A percentile compares a stretch with the other conserved stretches of the same genome.
Conservation (phyloP, 1,284 basidiomycete genomes). For the Kwoniella shivajii region DNA sequence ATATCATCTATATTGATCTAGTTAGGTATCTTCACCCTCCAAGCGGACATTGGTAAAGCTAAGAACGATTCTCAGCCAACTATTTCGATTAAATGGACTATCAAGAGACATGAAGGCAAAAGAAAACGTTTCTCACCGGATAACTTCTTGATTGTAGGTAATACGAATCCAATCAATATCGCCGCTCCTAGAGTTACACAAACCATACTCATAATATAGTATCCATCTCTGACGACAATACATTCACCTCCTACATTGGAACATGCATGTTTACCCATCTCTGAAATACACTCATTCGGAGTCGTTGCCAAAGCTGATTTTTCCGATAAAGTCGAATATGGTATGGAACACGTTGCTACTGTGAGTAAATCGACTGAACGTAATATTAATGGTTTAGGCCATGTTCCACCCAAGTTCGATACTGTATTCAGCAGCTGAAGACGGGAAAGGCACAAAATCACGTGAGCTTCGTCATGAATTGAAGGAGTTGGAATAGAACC, state of each 20-base stretch:
- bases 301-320: not conserved
- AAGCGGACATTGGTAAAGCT: slow-evolving; percentile 51
- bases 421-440: slow-evolving; percentile 97
- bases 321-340: slow-evolving; percentile 36
- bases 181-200: slow-evolving; percentile 76
- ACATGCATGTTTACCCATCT: slow-evolving; percentile 81
- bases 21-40: slow-evolving; percentile 51
- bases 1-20: slow-evolving; percentile 12
- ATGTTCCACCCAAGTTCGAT: slow-evolving; percentile 95
- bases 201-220: slow-evolving; percentile 79
- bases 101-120: not conserved
- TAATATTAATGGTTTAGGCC: slow-evolving; percentile 71
- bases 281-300: slow-evolving; percentile 77
- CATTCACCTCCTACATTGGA: slow-evolving; percentile 76
- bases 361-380: slow-evolving; percentile 83
- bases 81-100: not conserved
- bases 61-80: not conserved
- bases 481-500: not conserved
- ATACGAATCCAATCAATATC: slow-evolving; percentile 74
- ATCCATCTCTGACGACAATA: slow-evolving; percentile 83
- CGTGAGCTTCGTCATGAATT: not conserved
- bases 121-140: slow-evolving; percentile 65
- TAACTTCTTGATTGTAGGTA: slow-evolving; percentile 79
- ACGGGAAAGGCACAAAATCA: not conserved
- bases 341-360: slow-evolving; percentile 74